These are phyloP conservation scores for Penicillium paneum DNA, from an alignment of 2,329 filamentous ascomycete genomes.

Conservation along the genomic window DNA sequence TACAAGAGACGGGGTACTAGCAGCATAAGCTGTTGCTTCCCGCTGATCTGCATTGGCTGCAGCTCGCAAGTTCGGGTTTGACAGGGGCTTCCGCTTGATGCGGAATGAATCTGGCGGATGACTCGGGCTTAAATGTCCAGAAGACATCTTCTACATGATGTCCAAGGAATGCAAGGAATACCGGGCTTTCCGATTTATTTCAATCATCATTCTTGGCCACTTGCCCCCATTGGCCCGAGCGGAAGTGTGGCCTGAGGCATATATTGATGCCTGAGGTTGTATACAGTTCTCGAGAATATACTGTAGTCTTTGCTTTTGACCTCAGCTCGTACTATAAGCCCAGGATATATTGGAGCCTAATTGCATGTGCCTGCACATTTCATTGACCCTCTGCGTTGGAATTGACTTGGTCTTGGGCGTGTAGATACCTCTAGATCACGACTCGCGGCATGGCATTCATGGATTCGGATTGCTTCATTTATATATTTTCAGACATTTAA, in stretches of 20 bases:
- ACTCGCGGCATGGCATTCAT: no score
- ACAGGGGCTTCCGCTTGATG: slow-evolving; percentile 23
- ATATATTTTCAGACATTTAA: no score
- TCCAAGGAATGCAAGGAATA: neutral
- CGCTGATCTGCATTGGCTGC: slow-evolving; percentile 14
- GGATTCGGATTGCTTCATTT: no score
- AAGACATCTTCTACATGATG: slow-evolving; percentile 12
- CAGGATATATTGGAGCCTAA: no score
- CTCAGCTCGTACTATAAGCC: no score
- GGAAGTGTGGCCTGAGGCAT: neutral
- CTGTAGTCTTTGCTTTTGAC: neutral
- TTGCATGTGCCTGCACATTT: no score
- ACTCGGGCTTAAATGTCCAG: slow-evolving; percentile 12
- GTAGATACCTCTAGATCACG: no score
- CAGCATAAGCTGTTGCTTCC: slow-evolving; percentile 1
- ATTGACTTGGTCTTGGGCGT: no score
- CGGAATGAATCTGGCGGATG: slow-evolving; percentile 13
- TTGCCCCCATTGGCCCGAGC: neutral
- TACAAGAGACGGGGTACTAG: slow-evolving; percentile 13
- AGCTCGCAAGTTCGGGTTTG: slow-evolving; percentile 23
- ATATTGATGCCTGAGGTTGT: neutral
- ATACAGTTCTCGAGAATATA: neutral
- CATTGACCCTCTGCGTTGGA: no score
- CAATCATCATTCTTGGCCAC: no score
- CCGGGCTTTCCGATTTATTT: neutral